These are phyloP conservation scores for Xanthoparmelia taractica DNA, from an alignment of 495 filamentous ascomycete species.

Conservation along the genomic window DNA sequence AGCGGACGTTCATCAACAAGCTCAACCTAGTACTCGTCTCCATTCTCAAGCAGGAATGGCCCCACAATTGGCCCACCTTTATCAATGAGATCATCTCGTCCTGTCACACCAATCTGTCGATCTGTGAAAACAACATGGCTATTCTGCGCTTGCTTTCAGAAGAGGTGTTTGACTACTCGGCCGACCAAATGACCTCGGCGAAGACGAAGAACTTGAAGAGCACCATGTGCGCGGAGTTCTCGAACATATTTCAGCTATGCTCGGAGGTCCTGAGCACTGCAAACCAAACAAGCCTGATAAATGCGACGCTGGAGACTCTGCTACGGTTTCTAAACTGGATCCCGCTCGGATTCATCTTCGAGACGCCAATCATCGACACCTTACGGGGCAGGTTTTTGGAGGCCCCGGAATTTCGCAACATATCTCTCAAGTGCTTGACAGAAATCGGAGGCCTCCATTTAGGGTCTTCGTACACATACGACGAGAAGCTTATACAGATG, in stretches of 20 bases:
- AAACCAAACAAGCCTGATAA: conserved; percentile 79
- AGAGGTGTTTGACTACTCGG: conserved; percentile 97
- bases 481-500: conserved; percentile 92
- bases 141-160: conserved; percentile 93
- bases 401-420: conserved; percentile 86
- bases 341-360: conserved; percentile 95
- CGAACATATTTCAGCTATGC: conserved; percentile 93
- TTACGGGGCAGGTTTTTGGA: conserved; percentile 83
- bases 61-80: conserved; percentile 99
- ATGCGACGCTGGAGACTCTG: conserved; percentile 88
- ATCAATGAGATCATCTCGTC: conserved; percentile 99
- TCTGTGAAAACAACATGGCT: conserved; percentile 99
- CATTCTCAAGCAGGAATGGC: conserved; percentile 98
- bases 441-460: conserved; percentile 89
- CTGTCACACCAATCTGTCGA: conserved; percentile 85
- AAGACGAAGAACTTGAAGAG: conserved; percentile 95
- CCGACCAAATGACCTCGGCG: conserved; percentile 93
- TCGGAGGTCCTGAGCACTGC: conserved; percentile 85
- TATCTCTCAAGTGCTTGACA: conserved; percentile 92
- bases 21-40: conserved; percentile 95
- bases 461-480: conserved; percentile 70
- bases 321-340: conserved; percentile 99
- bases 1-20: conserved; percentile 91
- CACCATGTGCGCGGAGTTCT: conserved; percentile 97
- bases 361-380: conserved; percentile 93